Evolutionary conservation across 1,139 yeast species (phyloP).

Genomic region (Blastobotrys illinoisensis): DNA sequence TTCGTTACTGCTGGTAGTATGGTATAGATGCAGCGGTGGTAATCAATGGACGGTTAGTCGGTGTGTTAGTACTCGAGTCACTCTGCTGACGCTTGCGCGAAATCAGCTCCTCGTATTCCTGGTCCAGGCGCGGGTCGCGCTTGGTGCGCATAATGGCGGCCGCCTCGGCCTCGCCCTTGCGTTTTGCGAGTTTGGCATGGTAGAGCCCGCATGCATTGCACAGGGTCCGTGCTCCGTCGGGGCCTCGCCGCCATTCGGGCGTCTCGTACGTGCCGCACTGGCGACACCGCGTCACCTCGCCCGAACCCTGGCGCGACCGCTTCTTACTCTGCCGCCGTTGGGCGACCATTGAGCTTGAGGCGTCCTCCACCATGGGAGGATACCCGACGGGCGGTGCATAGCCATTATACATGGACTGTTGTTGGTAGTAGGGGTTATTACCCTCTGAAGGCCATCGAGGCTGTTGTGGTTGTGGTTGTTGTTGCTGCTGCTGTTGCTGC

Average conservation of each 20-base stretch:
- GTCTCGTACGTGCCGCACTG: slow-evolving; percentile 79
- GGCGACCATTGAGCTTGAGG: neutral
- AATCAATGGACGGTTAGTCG: neutral
- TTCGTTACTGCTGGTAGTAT: neutral
- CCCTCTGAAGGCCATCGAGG: neutral
- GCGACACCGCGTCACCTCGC: slow-evolving; percentile 39
- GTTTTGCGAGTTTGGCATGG: slow-evolving; percentile 66
- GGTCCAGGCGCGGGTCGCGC: slow-evolving; percentile 12
- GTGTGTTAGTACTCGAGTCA: neutral
- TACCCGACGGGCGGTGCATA: neutral
- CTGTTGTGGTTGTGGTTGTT: slow-evolving; percentile 1
- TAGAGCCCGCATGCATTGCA: slow-evolving; percentile 89
- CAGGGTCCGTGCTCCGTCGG: slow-evolving; percentile 74
- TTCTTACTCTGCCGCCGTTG: slow-evolving; percentile 8
- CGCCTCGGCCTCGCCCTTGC: slow-evolving; percentile 62
- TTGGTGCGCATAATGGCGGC: slow-evolving; percentile 38
- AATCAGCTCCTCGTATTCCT: neutral
- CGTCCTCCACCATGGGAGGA: neutral
- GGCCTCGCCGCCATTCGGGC: slow-evolving; percentile 92
- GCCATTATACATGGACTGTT: neutral
- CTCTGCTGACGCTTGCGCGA: neutral
- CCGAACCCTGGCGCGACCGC: slow-evolving; percentile 9
- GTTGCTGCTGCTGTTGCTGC: slow-evolving; percentile 4
- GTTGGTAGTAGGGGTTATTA: neutral
- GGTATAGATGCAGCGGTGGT: slow-evolving; percentile 18